These are phyloP conservation scores for Chlamydomonas incerta DNA, from an alignment of 139 green algal genomes.

Conservation along the genomic window DNA sequence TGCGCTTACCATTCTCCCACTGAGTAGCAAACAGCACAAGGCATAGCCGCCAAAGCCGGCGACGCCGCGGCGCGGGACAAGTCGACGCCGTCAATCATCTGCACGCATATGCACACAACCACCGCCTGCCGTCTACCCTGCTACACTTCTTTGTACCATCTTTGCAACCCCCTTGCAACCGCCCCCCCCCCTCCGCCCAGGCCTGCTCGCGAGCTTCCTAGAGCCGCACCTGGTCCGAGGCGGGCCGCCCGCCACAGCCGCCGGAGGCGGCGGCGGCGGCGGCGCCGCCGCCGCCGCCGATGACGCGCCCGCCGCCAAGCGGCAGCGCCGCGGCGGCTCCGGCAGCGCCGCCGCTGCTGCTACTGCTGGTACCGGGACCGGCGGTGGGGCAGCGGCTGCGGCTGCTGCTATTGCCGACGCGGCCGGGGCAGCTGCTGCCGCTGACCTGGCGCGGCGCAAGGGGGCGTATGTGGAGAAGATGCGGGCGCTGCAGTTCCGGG, in stretches of 20 bases:
- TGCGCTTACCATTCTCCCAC: too few species aligned
- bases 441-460: background rate
- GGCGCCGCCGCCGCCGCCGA: background rate
- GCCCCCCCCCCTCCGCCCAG: too few species aligned
- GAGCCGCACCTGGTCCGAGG: too few species aligned
- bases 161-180: too few species aligned
- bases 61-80: too few species aligned
- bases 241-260: too few species aligned
- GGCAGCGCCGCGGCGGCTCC: background rate
- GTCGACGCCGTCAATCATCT: too few species aligned
- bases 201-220: background rate
- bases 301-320: slow-evolving; percentile 1
- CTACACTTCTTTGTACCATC: too few species aligned
- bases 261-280: background rate
- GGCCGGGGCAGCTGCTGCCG: background rate
- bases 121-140: too few species aligned
- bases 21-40: too few species aligned
- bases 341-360: background rate
- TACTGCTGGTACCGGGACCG: background rate
- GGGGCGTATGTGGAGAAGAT: slow-evolving; percentile 6
- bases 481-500: slow-evolving; percentile 34
- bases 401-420: background rate
- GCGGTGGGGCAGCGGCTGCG: background rate
- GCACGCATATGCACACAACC: too few species aligned
- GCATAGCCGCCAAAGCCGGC: too few species aligned